Conservation (phyloP, 305 asterid genomes). For the Ilex paraguariensis region DNA sequence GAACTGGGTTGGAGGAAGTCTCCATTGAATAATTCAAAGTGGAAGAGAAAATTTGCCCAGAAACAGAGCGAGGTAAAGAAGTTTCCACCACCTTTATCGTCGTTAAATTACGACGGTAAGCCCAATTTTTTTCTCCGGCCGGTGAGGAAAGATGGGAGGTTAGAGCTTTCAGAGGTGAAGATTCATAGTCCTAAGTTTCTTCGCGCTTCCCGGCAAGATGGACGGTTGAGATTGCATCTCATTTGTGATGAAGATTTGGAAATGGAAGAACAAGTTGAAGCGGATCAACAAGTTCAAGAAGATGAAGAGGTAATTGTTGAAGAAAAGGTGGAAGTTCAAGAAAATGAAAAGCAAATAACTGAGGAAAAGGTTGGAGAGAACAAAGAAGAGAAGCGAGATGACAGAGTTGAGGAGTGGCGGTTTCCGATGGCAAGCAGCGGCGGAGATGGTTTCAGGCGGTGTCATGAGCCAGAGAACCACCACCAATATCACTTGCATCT, state of each 20-base stretch:
- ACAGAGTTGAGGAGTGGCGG: constrained; percentile 12
- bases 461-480: constrained; percentile 14
- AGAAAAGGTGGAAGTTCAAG: not conserved
- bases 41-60: not conserved
- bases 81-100: constrained; percentile 35
- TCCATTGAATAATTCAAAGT: no score
- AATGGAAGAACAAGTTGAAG: no score
- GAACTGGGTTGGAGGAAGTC: no score
- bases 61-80: constrained; percentile 17
- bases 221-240: constrained; percentile 31
- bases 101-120: constrained; percentile 22
- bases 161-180: constrained; percentile 24
- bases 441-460: constrained; percentile 18
- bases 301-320: no score
- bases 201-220: constrained; percentile 27
- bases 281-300: no score
- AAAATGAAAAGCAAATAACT: not conserved
- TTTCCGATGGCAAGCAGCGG: constrained; percentile 10
- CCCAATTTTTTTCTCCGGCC: constrained; percentile 29
- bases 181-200: constrained; percentile 17
- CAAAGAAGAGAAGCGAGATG: not conserved
- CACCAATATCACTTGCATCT: constrained; percentile 12
- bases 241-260: no score
- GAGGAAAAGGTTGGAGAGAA: not conserved
- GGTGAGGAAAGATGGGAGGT: constrained; percentile 30